Evolutionary conservation across 768 basidiomycete species (phyloP), one percentile per base, ranked within the genome.

Genomic region (Lactarius akahatsu): DNA sequence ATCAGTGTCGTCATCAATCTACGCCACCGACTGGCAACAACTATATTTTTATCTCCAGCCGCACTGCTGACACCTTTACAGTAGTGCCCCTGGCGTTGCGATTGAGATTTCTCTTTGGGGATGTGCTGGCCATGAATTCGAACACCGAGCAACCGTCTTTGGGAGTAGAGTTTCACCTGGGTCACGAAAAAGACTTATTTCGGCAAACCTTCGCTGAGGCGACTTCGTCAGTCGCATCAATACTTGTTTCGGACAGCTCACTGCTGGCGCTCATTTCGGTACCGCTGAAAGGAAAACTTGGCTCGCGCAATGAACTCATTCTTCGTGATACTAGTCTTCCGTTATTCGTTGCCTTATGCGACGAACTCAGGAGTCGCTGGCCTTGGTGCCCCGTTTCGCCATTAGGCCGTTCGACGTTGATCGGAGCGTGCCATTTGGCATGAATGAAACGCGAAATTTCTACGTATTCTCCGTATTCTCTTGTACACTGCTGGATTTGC

Each of bases 161-260:
- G 23, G 47, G 23, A 50, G 47, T 26, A 45, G 45, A 11, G 9
- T 50, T n/a, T 1, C 45, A n/a, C 45, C 20, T 9, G 1, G 45
- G 45, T n/a, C 45, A n/a, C 20, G 45, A 45, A 20, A 23, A 40
- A 10, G 13, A 52, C 13, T 13, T 26, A 4, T 23, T 52, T 28
- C 26, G 23, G 23, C 23, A 52, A 26, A 26, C 50, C 50, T 23
- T 52, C 13, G 50, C 23, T 1, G 50, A 26, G 10, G 45, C n/a
- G 45, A 45, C 45, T n/a, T 45, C n/a, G 45, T 45, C 20, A 47
- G 50, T 52, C 50, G 26, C 50, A 52, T 52, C 50, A 26, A 52
- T 61, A n/a, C 65, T 55, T 11, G 28, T 65, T 61, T 41, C 5
- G 60, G 64, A 41, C 8, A 30, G 6, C 15, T 36, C 26, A 20